Base-by-base conservation (phyloP, 768 basidiomycete species). In the Boletus rubroflammeus region DNA sequence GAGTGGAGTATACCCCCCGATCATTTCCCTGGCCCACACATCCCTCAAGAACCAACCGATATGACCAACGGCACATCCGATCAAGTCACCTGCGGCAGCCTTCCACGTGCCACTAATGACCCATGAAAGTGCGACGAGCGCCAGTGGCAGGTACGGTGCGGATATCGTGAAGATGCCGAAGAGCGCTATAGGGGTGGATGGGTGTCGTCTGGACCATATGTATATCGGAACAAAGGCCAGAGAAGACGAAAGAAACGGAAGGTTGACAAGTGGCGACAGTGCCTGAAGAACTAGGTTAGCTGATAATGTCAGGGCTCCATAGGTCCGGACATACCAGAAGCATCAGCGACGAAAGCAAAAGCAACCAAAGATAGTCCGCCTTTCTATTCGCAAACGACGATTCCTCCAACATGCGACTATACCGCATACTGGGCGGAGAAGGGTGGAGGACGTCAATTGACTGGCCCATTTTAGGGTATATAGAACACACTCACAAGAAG, bases 171-270 rank as follows among this genome's bases (percentile, higher is more conserved):
- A 79, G 26, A 98, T 76, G 9, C 96, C 96, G 62, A 99, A 97
- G 15, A 99, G 82, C 3, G 93, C 95, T 54, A 99, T 93, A n/a
- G 93, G 92, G 4, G 93, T 92, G 5, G 88, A 84, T 3, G 96
- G 94, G 68, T 99, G 96, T 21, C 94, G 81, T 50, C 96, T 78
- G 17, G 94, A 93, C 97, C 97, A 99, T 55, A 98, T 78, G 70
- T 99, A 99, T 38, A 98, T 97, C 3, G 96, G 89, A 3, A 96
- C 91, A 65, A 96, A 97, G 0, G 94, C 93, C 29, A 96, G 81
- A 0, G 93, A 86, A 0, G 93, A 90, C 5, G 94, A 95, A 42
- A 98, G 85, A 76, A 97, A 96, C 0, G 94, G 93, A 15, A 95
- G 81, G 59, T 92, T 93, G 66, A 97, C 85, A 11, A 95, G 78